phyloP scores from a whole-genome alignment of 148 eudicot species.

The Spergularia marina region DNA sequence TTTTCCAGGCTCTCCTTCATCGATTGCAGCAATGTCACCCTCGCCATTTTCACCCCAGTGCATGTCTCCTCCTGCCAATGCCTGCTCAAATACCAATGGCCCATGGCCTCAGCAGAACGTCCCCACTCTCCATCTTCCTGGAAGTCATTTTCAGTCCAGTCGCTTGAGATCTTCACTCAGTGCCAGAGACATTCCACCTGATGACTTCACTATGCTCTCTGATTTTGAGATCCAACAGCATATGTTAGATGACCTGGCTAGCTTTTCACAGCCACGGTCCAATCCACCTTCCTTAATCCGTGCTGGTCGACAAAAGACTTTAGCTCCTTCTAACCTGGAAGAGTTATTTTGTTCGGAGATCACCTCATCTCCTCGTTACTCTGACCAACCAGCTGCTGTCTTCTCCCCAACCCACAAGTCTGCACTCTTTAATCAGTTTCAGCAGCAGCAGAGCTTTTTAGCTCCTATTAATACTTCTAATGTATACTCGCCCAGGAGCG shows the following conservation, averaged over 20 bases:
- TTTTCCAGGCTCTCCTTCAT: slow-evolving; percentile 72
- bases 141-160: slow-evolving; percentile 66
- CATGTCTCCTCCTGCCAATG: slow-evolving; percentile 61
- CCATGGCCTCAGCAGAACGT: slow-evolving; percentile 63
- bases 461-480: slow-evolving; percentile 62
- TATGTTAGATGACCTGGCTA: slow-evolving; percentile 46
- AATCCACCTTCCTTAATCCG: slow-evolving; percentile 44
- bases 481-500: slow-evolving; percentile 56
- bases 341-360: slow-evolving; percentile 65
- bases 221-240: slow-evolving; percentile 55
- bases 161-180: slow-evolving; percentile 68
- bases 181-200: slow-evolving; percentile 62
- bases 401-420: slow-evolving; percentile 78
- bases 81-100: slow-evolving; percentile 35
- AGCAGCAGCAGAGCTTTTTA: slow-evolving; percentile 63
- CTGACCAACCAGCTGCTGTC: slow-evolving; percentile 50
- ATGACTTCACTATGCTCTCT: slow-evolving; percentile 41
- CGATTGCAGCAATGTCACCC: slow-evolving; percentile 45
- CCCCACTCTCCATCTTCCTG: slow-evolving; percentile 67
- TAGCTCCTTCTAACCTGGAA: slow-evolving; percentile 76
- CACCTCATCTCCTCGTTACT: slow-evolving; percentile 58
- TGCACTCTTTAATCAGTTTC: slow-evolving; percentile 61
- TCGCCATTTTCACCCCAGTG: slow-evolving; percentile 53
- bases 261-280: slow-evolving; percentile 44
- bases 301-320: slow-evolving; percentile 44